Conservation (phyloP, 305 asterid species). For the Rubia peregrina region DNA sequence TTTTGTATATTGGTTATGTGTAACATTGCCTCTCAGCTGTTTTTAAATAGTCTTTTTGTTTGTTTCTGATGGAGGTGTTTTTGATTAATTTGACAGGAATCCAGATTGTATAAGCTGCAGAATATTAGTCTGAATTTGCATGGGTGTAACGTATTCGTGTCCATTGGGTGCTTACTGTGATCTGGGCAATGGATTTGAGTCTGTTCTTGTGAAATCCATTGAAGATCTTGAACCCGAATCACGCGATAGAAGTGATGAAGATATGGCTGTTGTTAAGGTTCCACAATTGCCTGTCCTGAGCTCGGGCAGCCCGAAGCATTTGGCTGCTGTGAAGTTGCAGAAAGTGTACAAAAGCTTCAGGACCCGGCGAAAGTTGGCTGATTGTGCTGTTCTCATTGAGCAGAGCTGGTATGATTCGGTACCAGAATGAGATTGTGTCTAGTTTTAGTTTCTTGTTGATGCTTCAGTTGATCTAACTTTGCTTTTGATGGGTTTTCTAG, state of each 20-base stretch:
- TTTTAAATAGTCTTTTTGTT: neutral
- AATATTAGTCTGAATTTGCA: slow-evolving; percentile 38
- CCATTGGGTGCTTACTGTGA: slow-evolving; percentile 47
- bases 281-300: slow-evolving; percentile 16
- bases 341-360: slow-evolving; percentile 82
- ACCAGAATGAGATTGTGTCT: neutral
- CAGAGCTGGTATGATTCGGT: slow-evolving; percentile 49
- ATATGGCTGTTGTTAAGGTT: slow-evolving; percentile 5
- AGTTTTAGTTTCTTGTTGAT: neutral
- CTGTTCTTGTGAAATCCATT: slow-evolving; percentile 33
- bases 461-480: neutral
- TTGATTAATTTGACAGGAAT: slow-evolving; percentile 24
- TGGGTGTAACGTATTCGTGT: slow-evolving; percentile 67
- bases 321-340: slow-evolving; percentile 78
- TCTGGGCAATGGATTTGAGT: slow-evolving; percentile 43
- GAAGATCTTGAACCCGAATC: slow-evolving; percentile 24
- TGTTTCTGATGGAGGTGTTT: neutral
- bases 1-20: neutral
- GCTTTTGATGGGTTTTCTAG: slow-evolving; percentile 5
- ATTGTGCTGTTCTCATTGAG: slow-evolving; percentile 79
- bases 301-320: slow-evolving; percentile 30
- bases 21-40: slow-evolving; percentile 13
- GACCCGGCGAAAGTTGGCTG: slow-evolving; percentile 75
- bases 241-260: neutral
- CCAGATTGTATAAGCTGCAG: slow-evolving; percentile 30